These are phyloP conservation scores for Trichoderma pleuroti DNA, from an alignment of 2,329 filamentous ascomycete genomes.

Conservation along the genomic window DNA sequence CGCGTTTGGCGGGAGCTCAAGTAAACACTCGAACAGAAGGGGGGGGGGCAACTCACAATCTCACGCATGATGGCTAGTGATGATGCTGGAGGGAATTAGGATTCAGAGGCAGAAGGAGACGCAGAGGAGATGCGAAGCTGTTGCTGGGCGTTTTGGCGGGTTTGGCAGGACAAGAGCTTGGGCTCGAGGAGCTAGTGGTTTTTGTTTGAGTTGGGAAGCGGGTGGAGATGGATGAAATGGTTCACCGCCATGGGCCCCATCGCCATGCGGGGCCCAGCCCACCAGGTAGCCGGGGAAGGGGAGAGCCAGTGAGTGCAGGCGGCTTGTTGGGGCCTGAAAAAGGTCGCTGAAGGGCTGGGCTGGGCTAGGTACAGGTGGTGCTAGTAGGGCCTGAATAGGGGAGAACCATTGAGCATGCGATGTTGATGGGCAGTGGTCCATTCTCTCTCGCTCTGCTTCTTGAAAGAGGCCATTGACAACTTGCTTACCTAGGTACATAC, in stretches of 20 bases:
- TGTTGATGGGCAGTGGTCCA: neutral
- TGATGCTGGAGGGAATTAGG: conserved; percentile 26
- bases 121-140: conserved; percentile 27
- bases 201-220: conserved; percentile 13
- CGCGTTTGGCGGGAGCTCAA: conserved; percentile 35
- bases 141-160: conserved; percentile 34
- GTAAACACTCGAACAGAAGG: neutral
- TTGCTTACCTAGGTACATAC: no score
- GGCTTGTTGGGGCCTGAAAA: neutral
- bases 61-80: conserved; percentile 58
- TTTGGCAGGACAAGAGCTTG: conserved; percentile 23
- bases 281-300: neutral
- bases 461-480: neutral
- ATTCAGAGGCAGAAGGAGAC: conserved; percentile 21
- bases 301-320: neutral
- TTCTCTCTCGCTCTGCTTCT: neutral
- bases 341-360: neutral
- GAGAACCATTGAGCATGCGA: neutral
- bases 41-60: conserved; percentile 60
- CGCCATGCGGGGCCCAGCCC: conserved; percentile 7
- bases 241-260: conserved; percentile 30
- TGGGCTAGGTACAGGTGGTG: neutral
- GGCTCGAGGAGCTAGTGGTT: conserved; percentile 14
- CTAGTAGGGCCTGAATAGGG: neutral
- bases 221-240: conserved; percentile 12